Evolutionary conservation across 2,329 filamentous ascomycete genomes (phyloP), one percentile per base, ranked within the genome.

Genomic region (Exophiala bonariae): DNA sequence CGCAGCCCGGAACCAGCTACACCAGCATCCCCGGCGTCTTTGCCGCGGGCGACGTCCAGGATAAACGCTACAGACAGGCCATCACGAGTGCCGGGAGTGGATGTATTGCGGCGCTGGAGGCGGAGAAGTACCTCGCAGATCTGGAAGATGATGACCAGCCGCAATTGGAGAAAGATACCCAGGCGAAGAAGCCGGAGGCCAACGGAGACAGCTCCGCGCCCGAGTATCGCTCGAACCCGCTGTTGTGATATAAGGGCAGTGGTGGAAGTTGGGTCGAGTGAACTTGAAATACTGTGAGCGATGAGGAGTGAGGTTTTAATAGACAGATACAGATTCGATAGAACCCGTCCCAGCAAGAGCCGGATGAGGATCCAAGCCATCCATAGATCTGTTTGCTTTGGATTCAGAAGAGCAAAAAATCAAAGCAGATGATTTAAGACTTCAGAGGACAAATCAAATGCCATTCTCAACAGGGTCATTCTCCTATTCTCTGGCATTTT

Each of bases 11-110:
- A 47, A 92, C 89, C 36, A 89, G 89, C 49, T 78, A 86, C 64
- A 99, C 93, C 38, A 96, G 83, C 70, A 71, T 96, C 4, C 82
- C 89, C 65, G 93, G 93, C 67, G 89, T 99, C 16, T 99, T 96
- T 66, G 93, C 93, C 30, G 93, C 92, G 8, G 93, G 93, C 56
- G 93, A 99, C 66, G 95, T 99, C 8, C 93, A 99, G 76, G 95
- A 99, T 69, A 99, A 97, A 85, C 83, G 86, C 66, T 99, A 99
- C 71, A 83, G 93, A 67, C 93, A 99, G 76, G 93, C 93, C 37
- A 95, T 99, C 59, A 99, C 93, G 56, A 96, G 91, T 73, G 93
- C 93, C 61, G 92, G 91, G 51, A 90, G 91, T 52, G 93, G 93
- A 55, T 99, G 93, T 71, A 86, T 96, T 75, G 93, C 93, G 43